Evolutionary conservation across 1,284 basidiomycete species (phyloP), one percentile per base, ranked within the genome.

Genomic region (Lentinus polychrous): DNA sequence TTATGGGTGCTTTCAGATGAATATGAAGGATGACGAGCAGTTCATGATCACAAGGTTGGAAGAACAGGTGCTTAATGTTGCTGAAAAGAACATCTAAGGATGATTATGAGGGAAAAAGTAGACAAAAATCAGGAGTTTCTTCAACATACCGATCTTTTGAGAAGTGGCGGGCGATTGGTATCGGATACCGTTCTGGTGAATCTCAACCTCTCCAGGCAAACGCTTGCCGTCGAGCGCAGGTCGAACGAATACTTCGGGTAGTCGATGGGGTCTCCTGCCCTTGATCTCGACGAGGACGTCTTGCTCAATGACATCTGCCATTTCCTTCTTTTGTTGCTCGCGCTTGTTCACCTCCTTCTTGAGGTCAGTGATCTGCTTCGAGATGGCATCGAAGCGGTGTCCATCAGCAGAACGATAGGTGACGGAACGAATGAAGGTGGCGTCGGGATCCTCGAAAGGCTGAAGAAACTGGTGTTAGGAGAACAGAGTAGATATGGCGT

Each of bases 51-150:
- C 95, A 98, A 5, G 96, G 94, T 65, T 98, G 96, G 81, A 98
- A 99, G 73, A 99, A 97, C 20, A 99, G 74, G 67, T 99, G 96
- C 69, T 96, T 97, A 72, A 99, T 88, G 66, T 99, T 99, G 71
- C 83, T 88, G 74, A 98, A 99, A 11, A 98, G 75, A 17, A 99
- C 78, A 64, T 97, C 93, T 94, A 59, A 10, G 38, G 24, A 46
- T 1, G 11, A 43, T 11, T 11, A 23, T 32, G 23, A 34, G 24
- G 5, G 20, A 14, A 27, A 34, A 27, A 32, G 32, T 41, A 40
- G 49, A 14, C 36, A 35, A 36, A 20, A 34, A n/a, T 12, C 27
- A 10, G 3, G 23, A n/a, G n/a, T n/a, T 20, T 5, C 31, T 4
- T 34, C 18, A 44, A 66, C 85, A 55, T 57, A 90, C 91, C 91